phyloP scores from a whole-genome alignment of 2,329 filamentous ascomycete genomes.

The Tolypocladium paradoxum region DNA sequence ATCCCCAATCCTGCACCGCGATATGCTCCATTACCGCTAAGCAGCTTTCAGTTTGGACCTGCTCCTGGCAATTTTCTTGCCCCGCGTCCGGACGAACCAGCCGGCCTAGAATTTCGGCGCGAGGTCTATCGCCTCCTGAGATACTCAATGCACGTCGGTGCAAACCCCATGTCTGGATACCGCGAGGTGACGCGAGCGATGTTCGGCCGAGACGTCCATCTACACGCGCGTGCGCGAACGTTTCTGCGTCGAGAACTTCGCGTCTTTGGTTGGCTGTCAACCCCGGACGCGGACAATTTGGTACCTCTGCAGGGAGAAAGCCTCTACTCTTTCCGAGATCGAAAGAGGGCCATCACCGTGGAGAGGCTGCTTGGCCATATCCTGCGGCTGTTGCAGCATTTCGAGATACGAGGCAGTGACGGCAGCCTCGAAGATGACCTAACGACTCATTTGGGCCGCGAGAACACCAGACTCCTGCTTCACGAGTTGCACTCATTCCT shows the following conservation, averaged over 20 bases:
- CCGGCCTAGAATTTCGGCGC: conserved; percentile 36
- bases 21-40: not conserved
- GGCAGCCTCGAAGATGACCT: conserved; percentile 74
- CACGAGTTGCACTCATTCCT: conserved; percentile 81
- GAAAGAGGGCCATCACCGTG: conserved; percentile 49
- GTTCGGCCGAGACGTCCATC: conserved; percentile 52
- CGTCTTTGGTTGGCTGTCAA: conserved; percentile 64
- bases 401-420: conserved; percentile 68
- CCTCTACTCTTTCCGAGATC: conserved; percentile 8
- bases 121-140: conserved; percentile 61
- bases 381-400: conserved; percentile 68
- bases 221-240: conserved; percentile 65
- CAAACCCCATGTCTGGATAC: conserved; percentile 68
- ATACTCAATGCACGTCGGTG: conserved; percentile 73
- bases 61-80: not conserved
- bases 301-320: not conserved
- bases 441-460: conserved; percentile 64
- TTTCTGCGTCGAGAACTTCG: conserved; percentile 78
- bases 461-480: conserved; percentile 63
- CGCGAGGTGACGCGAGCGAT: conserved; percentile 58
- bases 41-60: not conserved
- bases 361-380: conserved; percentile 85
- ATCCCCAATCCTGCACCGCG: not conserved
- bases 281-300: conserved; percentile 12
- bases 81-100: conserved; percentile 1